Conservation (phyloP, 2,329 filamentous ascomycete genomes). For the Stachybotrys elegans region DNA sequence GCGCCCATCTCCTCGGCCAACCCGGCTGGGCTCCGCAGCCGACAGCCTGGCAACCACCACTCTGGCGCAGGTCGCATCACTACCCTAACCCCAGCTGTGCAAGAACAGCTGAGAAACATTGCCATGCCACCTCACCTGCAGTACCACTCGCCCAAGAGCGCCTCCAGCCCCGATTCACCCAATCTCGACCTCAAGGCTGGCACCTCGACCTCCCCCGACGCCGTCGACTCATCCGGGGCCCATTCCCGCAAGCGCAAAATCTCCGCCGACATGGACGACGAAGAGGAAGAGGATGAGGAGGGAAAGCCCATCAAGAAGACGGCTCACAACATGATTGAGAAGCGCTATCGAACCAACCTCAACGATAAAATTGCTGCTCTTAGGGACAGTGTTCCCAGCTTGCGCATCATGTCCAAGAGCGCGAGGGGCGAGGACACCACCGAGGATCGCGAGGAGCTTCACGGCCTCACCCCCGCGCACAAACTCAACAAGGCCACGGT, state of each 20-base stretch:
- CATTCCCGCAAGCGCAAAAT: conserved; percentile 64
- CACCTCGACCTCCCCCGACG: conserved; percentile 56
- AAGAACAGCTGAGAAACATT: conserved; percentile 57
- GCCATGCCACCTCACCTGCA: conserved; percentile 60
- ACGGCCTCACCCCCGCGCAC: conserved; percentile 78
- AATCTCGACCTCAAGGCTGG: conserved; percentile 41
- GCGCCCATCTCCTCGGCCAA: conserved; percentile 19
- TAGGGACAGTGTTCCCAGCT: conserved; percentile 84
- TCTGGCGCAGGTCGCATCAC: conserved; percentile 19
- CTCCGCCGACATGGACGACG: conserved; percentile 46
- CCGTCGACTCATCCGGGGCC: conserved; percentile 37
- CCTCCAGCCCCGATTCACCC: conserved; percentile 53
- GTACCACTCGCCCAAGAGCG: conserved; percentile 54
- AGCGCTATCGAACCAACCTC: conserved; percentile 90
- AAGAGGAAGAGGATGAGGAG: conserved; percentile 50
- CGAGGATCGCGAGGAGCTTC: conserved; percentile 68
- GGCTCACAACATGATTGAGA: conserved; percentile 97
- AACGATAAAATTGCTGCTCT: conserved; percentile 96
- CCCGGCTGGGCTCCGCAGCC: conserved; percentile 11
- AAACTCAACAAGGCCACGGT: conserved; percentile 98
- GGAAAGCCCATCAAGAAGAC: conserved; percentile 73
- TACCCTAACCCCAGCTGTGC: conserved; percentile 50
- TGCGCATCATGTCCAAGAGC: conserved; percentile 77
- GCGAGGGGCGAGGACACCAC: conserved; percentile 62
- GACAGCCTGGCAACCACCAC: conserved; percentile 25